Percentiles rank a stretch among this genome's conserved stretches.
Evolutionary conservation across 441 rosid species (phyloP).

Genomic region (Rhodomyrtus psidioides): DNA sequence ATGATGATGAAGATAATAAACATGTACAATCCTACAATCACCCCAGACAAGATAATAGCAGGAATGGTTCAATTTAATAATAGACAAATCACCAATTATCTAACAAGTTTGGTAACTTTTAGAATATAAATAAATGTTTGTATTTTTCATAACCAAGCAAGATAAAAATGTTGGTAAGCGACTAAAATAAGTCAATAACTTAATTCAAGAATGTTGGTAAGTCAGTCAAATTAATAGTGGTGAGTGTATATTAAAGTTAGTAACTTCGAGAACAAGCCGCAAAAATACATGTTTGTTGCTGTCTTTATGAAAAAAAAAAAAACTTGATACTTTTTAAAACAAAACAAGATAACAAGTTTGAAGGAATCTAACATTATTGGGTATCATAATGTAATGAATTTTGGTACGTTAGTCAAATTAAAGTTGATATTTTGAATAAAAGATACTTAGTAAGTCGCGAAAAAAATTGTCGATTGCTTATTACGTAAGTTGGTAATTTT

Average conservation of each 20-base stretch:
- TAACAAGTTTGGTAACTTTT: neutral
- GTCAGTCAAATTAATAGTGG: neutral
- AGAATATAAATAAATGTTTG: neutral
- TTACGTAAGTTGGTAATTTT: neutral
- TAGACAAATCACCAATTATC: no score
- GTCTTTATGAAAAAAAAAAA: no score
- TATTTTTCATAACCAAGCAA: neutral
- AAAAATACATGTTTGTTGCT: neutral
- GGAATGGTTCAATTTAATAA: neutral
- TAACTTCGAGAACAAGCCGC: neutral
- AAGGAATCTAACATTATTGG: neutral
- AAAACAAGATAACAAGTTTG: neutral
- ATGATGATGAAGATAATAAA: neutral
- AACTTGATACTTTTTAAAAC: neutral
- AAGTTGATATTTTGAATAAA: neutral
- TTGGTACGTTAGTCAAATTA: neutral
- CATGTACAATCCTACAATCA: neutral
- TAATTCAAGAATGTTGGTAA: neutral
- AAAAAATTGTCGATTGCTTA: neutral
- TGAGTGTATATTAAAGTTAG: neutral
- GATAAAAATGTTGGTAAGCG: neutral
- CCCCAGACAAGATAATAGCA: neutral
- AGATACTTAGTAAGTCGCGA: neutral
- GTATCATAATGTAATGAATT: neutral
- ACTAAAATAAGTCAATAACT: neutral